A percentile compares a stretch with the other conserved stretches of the same genome.
These are phyloP conservation scores for Trichoderma guizhouense DNA, from an alignment of 2,329 filamentous ascomycete genomes.

Conservation along the genomic window DNA sequence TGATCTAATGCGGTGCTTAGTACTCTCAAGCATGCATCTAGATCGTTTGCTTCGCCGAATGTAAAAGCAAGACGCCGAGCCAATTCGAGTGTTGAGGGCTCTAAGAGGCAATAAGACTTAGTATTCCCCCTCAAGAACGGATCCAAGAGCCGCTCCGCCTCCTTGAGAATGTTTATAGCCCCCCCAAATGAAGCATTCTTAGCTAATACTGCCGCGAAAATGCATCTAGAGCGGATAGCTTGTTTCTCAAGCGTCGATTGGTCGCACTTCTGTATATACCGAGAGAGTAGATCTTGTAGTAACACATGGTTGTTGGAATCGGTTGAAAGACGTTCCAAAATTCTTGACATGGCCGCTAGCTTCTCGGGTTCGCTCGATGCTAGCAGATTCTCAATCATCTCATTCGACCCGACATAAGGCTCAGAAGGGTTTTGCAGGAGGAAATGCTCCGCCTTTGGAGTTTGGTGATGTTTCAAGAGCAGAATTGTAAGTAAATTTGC, in stretches of 20 bases:
- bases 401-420: too few relatives aligned
- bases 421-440: accelerated
- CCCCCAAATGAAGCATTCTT: too few relatives aligned
- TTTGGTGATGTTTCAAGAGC: background rate
- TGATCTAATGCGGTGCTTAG: background rate
- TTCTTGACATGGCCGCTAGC: accelerated
- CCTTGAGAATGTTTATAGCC: background rate
- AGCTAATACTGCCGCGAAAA: background rate
- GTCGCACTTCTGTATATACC: background rate
- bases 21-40: background rate
- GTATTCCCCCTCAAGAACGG: too few relatives aligned
- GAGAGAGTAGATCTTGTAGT: background rate
- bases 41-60: background rate
- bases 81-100: background rate
- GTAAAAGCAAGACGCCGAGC: background rate
- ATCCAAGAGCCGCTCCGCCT: background rate
- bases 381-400: background rate
- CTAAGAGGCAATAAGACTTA: background rate
- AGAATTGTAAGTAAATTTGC: background rate
- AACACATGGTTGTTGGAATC: background rate
- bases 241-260: background rate
- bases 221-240: background rate
- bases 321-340: background rate
- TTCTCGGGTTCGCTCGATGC: background rate
- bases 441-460: background rate